Percentiles rank a stretch among this genome's conserved stretches.
Conservation (phyloP, 805 yeast genomes). For the Candida piceae region DNA sequence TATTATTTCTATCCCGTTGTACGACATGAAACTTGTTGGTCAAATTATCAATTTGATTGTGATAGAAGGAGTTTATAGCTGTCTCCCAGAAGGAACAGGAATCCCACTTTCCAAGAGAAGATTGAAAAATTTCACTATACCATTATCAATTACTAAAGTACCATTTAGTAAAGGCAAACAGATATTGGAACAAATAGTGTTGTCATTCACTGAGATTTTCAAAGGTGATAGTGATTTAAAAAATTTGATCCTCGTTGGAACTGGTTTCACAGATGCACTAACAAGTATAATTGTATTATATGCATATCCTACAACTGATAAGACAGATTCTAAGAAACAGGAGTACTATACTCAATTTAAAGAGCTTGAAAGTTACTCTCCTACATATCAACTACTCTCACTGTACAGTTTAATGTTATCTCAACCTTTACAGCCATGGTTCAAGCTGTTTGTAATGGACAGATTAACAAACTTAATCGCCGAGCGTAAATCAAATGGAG, state of each 20-base stretch:
- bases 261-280: slow-evolving; percentile 60
- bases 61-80: slow-evolving; percentile 66
- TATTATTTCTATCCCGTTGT: slow-evolving; percentile 65
- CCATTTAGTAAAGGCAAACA: slow-evolving; percentile 11
- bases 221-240: slow-evolving; percentile 41
- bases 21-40: slow-evolving; percentile 76
- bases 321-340: slow-evolving; percentile 2
- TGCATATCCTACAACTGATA: slow-evolving; percentile 27
- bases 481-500: slow-evolving; percentile 51
- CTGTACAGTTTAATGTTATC: slow-evolving; percentile 55
- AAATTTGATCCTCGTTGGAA: slow-evolving; percentile 54
- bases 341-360: slow-evolving; percentile 10
- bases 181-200: slow-evolving; percentile 24
- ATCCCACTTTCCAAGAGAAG: slow-evolving; percentile 60
- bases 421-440: slow-evolving; percentile 41
- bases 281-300: slow-evolving; percentile 42
- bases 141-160: slow-evolving; percentile 18
- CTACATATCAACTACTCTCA: slow-evolving; percentile 63
- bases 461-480: slow-evolving; percentile 52
- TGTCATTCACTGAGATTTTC: slow-evolving; percentile 32
- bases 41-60: slow-evolving; percentile 59
- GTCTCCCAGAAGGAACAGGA: slow-evolving; percentile 51
- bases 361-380: slow-evolving; percentile 39
- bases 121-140: slow-evolving; percentile 41
- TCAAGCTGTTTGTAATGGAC: slow-evolving; percentile 41